A percentile compares a stretch with the other conserved stretches of the same genome.
Evolutionary conservation across 495 filamentous ascomycete genomes (phyloP).

Genomic region (Hypoxylon subgilvum): DNA sequence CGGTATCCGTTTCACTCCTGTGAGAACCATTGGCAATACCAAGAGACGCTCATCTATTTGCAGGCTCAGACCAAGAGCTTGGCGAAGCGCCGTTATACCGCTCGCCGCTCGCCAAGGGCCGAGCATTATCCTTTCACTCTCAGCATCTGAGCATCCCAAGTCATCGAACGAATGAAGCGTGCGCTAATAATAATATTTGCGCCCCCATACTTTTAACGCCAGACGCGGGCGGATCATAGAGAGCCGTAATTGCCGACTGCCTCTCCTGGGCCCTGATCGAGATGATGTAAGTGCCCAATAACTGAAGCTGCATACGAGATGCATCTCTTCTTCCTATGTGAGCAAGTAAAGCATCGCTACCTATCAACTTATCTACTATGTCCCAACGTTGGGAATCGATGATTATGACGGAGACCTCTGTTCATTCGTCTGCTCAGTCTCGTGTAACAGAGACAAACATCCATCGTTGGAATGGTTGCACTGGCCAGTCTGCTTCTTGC

Average conservation of each 20-base stretch:
- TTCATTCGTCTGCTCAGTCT: slow-evolving; percentile 1
- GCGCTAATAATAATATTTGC: slow-evolving; percentile 22
- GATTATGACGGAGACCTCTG: slow-evolving; percentile 1
- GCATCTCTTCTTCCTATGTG: no score
- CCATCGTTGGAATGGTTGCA: slow-evolving; percentile 33
- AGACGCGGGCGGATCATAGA: slow-evolving; percentile 1
- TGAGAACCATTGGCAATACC: slow-evolving; percentile 39
- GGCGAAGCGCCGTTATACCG: slow-evolving; percentile 21
- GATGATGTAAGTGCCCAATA: slow-evolving; percentile 30
- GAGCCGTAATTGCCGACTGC: not conserved
- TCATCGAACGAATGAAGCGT: slow-evolving; percentile 21
- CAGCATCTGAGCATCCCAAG: no score
- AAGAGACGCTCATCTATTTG: slow-evolving; percentile 36
- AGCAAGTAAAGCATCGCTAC: not conserved
- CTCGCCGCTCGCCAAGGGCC: slow-evolving; percentile 23
- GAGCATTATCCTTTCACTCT: slow-evolving; percentile 14
- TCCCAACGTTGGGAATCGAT: not conserved
- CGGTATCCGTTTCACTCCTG: slow-evolving; percentile 21
- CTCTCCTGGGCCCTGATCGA: slow-evolving; percentile 12
- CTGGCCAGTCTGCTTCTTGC: slow-evolving; percentile 19
- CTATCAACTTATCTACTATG: no score
- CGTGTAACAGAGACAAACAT: slow-evolving; percentile 25
- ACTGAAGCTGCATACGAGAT: not conserved
- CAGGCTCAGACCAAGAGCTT: slow-evolving; percentile 34
- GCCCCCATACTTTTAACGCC: slow-evolving; percentile 6